Conservation (phyloP, 2,329 filamentous ascomycete genomes). For the Hypoxylon sp. region DNA sequence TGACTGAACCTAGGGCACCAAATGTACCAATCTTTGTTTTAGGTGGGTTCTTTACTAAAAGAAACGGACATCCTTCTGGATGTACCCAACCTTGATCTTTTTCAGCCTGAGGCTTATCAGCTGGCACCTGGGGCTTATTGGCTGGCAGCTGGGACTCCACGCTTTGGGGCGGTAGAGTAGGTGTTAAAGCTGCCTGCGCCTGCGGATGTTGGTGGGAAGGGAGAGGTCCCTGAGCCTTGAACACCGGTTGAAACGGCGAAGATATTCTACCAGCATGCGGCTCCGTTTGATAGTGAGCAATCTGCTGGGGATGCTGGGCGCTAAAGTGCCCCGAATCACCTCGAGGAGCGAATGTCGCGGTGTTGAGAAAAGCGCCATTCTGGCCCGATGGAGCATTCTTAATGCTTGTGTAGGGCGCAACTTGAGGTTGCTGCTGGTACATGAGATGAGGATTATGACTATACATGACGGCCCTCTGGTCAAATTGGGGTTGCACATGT, state of each 20-base stretch:
- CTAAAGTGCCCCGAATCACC: conserved; percentile 6
- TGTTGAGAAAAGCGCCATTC: neutral
- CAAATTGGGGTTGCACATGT: conserved; percentile 10
- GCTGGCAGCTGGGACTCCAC: conserved; percentile 1
- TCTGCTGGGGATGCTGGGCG: conserved; percentile 9
- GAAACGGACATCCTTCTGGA: conserved; percentile 12
- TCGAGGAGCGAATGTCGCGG: conserved; percentile 6
- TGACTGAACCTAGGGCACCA: neutral
- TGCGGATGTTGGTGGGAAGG: conserved; percentile 1
- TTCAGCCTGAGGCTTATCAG: neutral
- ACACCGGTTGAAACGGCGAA: conserved; percentile 4
- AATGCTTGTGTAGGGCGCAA: neutral
- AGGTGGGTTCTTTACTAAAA: conserved; percentile 25
- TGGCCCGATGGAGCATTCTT: neutral
- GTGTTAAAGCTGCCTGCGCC: neutral
- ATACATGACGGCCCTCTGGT: conserved; percentile 8
- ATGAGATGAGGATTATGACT: conserved; percentile 4
- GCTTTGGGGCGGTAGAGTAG: neutral
- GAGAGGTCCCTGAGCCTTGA: neutral
- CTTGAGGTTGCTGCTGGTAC: conserved; percentile 15
- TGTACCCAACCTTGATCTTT: conserved; percentile 4
- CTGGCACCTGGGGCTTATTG: neutral
- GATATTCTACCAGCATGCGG: neutral
- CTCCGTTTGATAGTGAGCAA: conserved; percentile 4
- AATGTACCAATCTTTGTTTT: conserved; percentile 18